Evolutionary conservation across 257 asterid species (phyloP), one percentile per base, ranked within the genome.

Genomic region (Capsicum rhomboideum): DNA sequence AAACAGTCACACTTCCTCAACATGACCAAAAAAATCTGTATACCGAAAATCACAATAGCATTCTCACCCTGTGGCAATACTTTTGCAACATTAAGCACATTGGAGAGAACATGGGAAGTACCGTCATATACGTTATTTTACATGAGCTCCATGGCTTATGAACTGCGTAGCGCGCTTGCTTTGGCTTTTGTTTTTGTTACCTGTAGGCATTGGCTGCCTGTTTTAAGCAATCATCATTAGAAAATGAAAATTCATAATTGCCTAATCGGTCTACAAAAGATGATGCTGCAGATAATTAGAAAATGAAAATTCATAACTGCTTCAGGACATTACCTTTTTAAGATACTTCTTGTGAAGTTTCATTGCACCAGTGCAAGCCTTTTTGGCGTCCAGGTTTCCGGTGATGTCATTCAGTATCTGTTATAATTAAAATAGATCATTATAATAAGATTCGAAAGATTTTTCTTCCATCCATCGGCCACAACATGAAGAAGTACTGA

Each of bases 301-400:
- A 77, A 26, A 6, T 7, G 40, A 46, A 67, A 74, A 46, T 74
- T 26, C 44, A 67, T 17, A 67, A 67, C 77, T 17, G 23, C 12
- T 67, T 67, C 7, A 11, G 81, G 37, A 46, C 64, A 61, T 82
- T 54, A 93, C 98, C 97, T 92, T 92, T 83, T 87, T 95, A 6
- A 95, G 89, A 87, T 95, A 95, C 72, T 95, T 91, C 91, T 93
- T 95, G 92, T 93, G 98, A 88, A 95, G 93, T 89, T 95, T 95
- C 92, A 95, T 83, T 78, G 98, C 97, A 34, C 92, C 90, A 7
- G 69, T 82, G 83, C 98, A 95, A 21, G 98, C 98, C 87, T 92
- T 93, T 66, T 84, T 95, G 18, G 98, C 98, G 63, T 95, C 98
- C 81, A 95, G 84, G 85, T 90, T 93, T 8, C 98, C 98, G 11